Evolutionary conservation across 257 asterid species (phyloP), one percentile per base, ranked within the genome.

Genomic region (Cordia subcordata): DNA sequence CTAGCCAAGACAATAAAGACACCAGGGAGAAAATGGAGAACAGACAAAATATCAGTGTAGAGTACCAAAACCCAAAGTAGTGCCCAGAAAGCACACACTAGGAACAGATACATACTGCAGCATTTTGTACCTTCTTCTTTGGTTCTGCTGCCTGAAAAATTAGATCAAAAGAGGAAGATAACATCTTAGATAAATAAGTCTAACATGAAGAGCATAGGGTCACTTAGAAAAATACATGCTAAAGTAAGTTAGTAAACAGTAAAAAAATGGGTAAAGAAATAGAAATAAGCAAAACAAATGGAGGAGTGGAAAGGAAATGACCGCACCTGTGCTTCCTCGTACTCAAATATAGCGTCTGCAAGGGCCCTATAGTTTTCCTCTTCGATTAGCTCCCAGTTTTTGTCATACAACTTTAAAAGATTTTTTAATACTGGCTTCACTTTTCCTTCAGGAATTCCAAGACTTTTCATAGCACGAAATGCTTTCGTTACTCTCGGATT

Each of bases 371-470:
- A 92, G 44, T 82, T 84, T 72, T 82, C 96, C 53, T 66, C 91
- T 72, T 88, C 99, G 61, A 92, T 92, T 47, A 68, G 93, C 49
- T 49, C 82, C 99, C 99, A 92, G 65, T 88, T 86, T 62, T 84
- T 78, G 21, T 84, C 82, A 63, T 68, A 84, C 79, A 84, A 23
- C 70, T 63, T 79, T 73, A 92, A 65, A 66, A 92, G 82, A 10
- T 13, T 49, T 81, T 88, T 84, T 79, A 92, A 60, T 10, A 88
- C 86, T 4, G 91, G 99, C 65, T 75, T 79, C 76, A 86, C 96
- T 75, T 69, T 88, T 21, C 66, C 79, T 69, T 76, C 80, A 5
- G 82, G 10, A 53, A 92, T 79, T 39, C 96, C 96, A 57, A 92
- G 59, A 49, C 53, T 79, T 72, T 66, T 79, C 99, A 92, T 92